Base-by-base conservation (phyloP, 352 stramenopile species). In the Globisporangium sylvaticum region DNA sequence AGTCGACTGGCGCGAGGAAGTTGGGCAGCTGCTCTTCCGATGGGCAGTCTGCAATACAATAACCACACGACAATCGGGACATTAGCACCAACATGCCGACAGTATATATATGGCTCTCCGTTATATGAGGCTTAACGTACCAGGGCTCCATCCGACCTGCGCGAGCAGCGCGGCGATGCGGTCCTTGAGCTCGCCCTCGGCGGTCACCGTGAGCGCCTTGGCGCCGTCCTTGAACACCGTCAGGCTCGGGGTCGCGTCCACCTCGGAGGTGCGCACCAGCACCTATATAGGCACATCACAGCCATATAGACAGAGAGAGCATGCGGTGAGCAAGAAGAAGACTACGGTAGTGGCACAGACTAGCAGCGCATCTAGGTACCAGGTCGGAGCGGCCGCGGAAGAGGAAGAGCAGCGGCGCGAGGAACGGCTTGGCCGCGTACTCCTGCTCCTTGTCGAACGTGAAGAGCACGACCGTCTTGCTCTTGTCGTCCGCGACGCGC, bases 311-410 rank as follows among this genome's bases (percentile, higher is more conserved):
- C 27, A 67, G 25, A 37, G 53, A 59, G 6, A 31, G 31, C 4
- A 24, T 50, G 18, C 4, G 15, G 42, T 50, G 5, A 22, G 42
- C 42, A n/a, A n/a, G 15, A 9, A n/a, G 14, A 48, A 15, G 4
- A n/a, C 39, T 20, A n/a, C 39, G 14, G 15, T n/a, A 48, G 39
- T 48, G 7, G 37, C 8, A 37, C 25, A 20, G 5, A 25, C 25
- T n/a, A 48, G 22, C 12, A 44, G 37, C 3, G 37, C 37, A 20
- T 44, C n/a, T 14, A 58, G 57, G 52, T 76, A 93, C 81, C 57
- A 92, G 68, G 59, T 90, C 83, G n/a, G 73, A 71, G 70, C 86
- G 83, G 24, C 77, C 76, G 50, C 78, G 76, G 61, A 94, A 77
- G 64, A 92, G 73, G 73, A 89, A 90, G 53, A 71, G 70, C 37